Evolutionary conservation across 352 stramenopile species (phyloP).

Genomic region (Phytopythium kandeliae): DNA sequence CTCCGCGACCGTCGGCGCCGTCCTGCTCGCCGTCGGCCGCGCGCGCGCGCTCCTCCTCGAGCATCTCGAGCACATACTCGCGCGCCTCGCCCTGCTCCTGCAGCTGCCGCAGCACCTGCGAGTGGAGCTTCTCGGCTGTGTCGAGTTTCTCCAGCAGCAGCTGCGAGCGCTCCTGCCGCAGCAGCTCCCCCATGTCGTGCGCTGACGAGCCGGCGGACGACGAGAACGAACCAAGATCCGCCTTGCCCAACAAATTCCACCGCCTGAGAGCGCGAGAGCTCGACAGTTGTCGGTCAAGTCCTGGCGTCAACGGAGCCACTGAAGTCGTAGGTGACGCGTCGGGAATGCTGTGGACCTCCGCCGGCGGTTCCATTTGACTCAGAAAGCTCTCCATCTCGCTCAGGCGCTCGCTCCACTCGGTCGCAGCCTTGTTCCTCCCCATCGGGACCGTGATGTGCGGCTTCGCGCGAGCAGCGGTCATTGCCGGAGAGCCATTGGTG

Average conservation of each 20-base stretch:
- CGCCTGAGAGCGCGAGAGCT: constrained; percentile 7
- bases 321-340: too few species aligned
- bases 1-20: constrained; percentile 4
- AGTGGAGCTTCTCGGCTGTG: constrained; percentile 63
- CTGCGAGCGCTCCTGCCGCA: constrained; percentile 10
- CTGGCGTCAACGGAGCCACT: background rate
- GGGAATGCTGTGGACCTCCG: background rate
- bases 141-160: constrained; percentile 58
- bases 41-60: constrained; percentile 43
- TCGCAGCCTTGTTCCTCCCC: background rate
- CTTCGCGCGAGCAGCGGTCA: too few species aligned
- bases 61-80: constrained; percentile 53
- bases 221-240: background rate
- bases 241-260: constrained; percentile 20
- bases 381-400: constrained; percentile 54
- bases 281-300: background rate
- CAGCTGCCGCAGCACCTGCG: constrained; percentile 61
- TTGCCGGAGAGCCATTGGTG: too few species aligned
- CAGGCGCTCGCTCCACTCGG: constrained; percentile 38
- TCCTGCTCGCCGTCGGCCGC: constrained; percentile 13
- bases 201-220: constrained; percentile 1
- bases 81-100: constrained; percentile 57
- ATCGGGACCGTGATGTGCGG: background rate
- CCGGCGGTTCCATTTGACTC: constrained; percentile 13
- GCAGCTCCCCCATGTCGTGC: constrained; percentile 1